A percentile compares a stretch with the other conserved stretches of the same genome.
phyloP scores from a whole-genome alignment of 2,329 filamentous ascomycete species.

The Blastomyces silverae region DNA sequence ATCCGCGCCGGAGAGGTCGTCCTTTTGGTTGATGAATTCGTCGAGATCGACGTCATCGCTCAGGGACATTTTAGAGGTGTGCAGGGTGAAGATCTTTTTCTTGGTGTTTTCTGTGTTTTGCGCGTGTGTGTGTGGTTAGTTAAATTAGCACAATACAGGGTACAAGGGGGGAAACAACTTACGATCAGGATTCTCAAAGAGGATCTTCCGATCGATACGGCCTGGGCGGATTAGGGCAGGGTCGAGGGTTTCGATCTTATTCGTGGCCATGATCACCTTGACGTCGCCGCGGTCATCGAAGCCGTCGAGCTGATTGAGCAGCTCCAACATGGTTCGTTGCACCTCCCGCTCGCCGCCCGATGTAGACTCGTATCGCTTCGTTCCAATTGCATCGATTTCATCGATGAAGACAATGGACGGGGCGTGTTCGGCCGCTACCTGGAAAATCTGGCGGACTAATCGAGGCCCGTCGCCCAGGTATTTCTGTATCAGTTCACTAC shows the following conservation, averaged over 20 bases:
- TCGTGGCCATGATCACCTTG: constrained; percentile 99
- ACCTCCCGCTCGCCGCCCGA: constrained; percentile 96
- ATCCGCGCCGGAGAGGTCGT: constrained; percentile 92
- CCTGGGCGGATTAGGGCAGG: constrained; percentile 93
- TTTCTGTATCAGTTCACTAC: constrained; percentile 96
- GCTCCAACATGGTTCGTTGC: constrained; percentile 95
- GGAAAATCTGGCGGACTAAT: constrained; percentile 82
- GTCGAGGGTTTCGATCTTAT: constrained; percentile 98
- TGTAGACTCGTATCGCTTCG: constrained; percentile 96
- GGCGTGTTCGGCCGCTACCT: constrained; percentile 90
- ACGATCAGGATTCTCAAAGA: constrained; percentile 66
- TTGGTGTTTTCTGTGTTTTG: constrained; percentile 64
- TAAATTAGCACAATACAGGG: background rate
- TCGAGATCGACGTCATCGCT: constrained; percentile 96
- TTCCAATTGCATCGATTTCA: constrained; percentile 97
- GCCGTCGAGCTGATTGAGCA: constrained; percentile 95
- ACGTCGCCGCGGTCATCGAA: constrained; percentile 98
- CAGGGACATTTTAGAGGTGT: constrained; percentile 97
- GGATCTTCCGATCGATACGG: constrained; percentile 96
- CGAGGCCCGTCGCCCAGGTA: constrained; percentile 94
- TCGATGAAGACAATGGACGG: constrained; percentile 99
- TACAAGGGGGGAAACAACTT: constrained; percentile 30
- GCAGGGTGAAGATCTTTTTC: constrained; percentile 96
- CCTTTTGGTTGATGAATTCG: constrained; percentile 97
- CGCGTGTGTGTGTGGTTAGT: constrained; percentile 23